Conservation (phyloP, 495 filamentous ascomycete genomes). For the Aspergillus wentii region DNA sequence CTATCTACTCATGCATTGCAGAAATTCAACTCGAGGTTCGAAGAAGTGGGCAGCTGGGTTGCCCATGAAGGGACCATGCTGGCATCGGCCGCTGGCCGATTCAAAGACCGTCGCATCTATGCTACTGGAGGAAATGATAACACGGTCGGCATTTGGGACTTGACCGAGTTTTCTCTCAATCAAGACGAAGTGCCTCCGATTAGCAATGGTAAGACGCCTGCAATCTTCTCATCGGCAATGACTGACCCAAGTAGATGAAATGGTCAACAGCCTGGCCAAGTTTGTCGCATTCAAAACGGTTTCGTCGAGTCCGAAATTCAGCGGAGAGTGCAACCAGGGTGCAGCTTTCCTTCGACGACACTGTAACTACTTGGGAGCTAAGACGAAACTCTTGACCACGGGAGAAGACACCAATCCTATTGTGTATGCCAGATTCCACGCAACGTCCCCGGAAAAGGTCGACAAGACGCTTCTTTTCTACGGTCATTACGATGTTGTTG, state of each 20-base stretch:
- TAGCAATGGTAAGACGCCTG: conserved; percentile 48
- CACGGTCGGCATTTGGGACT: conserved; percentile 81
- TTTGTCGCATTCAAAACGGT: conserved; percentile 89
- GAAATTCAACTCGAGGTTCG: conserved; percentile 86
- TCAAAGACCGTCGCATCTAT: conserved; percentile 66
- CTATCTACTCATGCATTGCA: conserved; percentile 21
- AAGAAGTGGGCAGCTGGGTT: conserved; percentile 75
- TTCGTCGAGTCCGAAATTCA: conserved; percentile 75
- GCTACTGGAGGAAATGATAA: conserved; percentile 96
- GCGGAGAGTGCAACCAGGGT: conserved; percentile 86
- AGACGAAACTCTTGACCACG: conserved; percentile 78
- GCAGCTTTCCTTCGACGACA: conserved; percentile 84
- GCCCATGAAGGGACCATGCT: conserved; percentile 83
- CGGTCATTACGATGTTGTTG: conserved; percentile 98
- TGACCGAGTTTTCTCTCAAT: conserved; percentile 50
- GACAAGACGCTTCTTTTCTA: conserved; percentile 93
- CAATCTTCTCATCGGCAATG: neutral
- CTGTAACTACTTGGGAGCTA: conserved; percentile 85
- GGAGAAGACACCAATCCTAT: conserved; percentile 77
- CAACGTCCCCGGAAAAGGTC: conserved; percentile 47
- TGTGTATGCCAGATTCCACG: conserved; percentile 81
- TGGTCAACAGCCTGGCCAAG: conserved; percentile 75
- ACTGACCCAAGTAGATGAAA: conserved; percentile 52
- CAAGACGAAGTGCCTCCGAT: conserved; percentile 43
- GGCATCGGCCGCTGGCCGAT: conserved; percentile 70